phyloP scores from a whole-genome alignment of 129 eudicot species.

The Saussurea involucrata region DNA sequence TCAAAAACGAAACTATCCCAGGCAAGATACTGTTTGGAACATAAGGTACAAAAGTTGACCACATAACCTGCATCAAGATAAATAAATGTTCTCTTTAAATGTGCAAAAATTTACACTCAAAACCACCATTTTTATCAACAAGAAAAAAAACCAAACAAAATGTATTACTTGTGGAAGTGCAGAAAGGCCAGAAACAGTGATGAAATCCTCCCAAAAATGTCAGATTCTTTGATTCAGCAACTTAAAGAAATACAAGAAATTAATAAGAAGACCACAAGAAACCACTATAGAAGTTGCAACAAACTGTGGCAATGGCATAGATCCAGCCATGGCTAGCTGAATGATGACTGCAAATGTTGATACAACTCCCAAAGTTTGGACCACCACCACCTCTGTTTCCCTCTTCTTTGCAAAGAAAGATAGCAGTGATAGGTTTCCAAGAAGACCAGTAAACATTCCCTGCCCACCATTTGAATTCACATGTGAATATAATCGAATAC shows the following conservation, averaged over 20 bases:
- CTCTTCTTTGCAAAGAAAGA: slow-evolving; percentile 89
- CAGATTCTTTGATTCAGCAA: slow-evolving; percentile 59
- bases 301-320: slow-evolving; percentile 90
- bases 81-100: neutral
- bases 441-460: slow-evolving; percentile 97
- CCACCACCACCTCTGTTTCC: slow-evolving; percentile 83
- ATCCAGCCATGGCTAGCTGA: slow-evolving; percentile 89
- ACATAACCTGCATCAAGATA: slow-evolving; percentile 74
- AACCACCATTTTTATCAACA: neutral
- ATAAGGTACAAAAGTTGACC: slow-evolving; percentile 95
- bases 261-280: slow-evolving; percentile 64
- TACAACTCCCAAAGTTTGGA: slow-evolving; percentile 85
- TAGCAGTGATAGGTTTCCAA: slow-evolving; percentile 80
- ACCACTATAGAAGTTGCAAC: slow-evolving; percentile 58
- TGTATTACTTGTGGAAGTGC: slow-evolving; percentile 84
- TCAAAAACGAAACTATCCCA: slow-evolving; percentile 53
- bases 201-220: slow-evolving; percentile 93
- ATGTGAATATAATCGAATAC: neutral
- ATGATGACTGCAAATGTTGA: slow-evolving; percentile 68
- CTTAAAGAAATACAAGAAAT: slow-evolving; percentile 68
- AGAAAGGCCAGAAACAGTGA: slow-evolving; percentile 84
- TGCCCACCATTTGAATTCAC: slow-evolving; percentile 22
- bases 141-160: neutral
- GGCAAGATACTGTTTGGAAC: slow-evolving; percentile 84
- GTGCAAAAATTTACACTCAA: neutral